These are phyloP conservation scores for Diplodia sapinea DNA, from an alignment of 2,329 filamentous ascomycete genomes.

Conservation along the genomic window DNA sequence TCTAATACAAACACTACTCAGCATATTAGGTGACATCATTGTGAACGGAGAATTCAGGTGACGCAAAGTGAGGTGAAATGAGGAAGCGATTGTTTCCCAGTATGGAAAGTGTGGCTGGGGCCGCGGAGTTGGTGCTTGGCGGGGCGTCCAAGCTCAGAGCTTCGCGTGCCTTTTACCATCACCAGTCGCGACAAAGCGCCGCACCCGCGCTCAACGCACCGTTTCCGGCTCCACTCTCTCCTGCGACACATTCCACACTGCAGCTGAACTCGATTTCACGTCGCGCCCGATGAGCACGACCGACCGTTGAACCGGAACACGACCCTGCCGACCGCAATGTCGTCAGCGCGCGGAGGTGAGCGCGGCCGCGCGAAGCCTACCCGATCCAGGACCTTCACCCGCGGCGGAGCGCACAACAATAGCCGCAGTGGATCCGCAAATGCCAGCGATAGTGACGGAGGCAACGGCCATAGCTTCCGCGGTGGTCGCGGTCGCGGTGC, in stretches of 20 bases:
- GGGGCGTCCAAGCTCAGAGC: constrained; percentile 25
- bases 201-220: background rate
- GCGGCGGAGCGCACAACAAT: constrained; percentile 15
- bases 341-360: constrained; percentile 31
- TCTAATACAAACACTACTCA: background rate
- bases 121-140: constrained; percentile 6
- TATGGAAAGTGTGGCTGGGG: constrained; percentile 11
- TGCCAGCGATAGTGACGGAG: constrained; percentile 27
- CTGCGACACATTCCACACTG: background rate
- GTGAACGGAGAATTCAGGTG: background rate
- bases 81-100: constrained; percentile 6
- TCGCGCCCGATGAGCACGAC: constrained; percentile 13
- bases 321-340: constrained; percentile 31
- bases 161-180: constrained; percentile 25
- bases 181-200: constrained; percentile 25
- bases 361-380: constrained; percentile 24
- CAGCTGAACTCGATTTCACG: background rate
- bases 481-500: constrained; percentile 9
- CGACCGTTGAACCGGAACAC: constrained; percentile 11
- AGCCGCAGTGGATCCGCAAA: constrained; percentile 4
- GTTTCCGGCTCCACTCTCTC: constrained; percentile 2
- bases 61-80: background rate
- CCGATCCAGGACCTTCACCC: constrained; percentile 5
- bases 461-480: background rate
- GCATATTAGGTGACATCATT: background rate